Base-by-base conservation (phyloP, 129 eudicot species). In the Gnaphalium uliginosum region DNA sequence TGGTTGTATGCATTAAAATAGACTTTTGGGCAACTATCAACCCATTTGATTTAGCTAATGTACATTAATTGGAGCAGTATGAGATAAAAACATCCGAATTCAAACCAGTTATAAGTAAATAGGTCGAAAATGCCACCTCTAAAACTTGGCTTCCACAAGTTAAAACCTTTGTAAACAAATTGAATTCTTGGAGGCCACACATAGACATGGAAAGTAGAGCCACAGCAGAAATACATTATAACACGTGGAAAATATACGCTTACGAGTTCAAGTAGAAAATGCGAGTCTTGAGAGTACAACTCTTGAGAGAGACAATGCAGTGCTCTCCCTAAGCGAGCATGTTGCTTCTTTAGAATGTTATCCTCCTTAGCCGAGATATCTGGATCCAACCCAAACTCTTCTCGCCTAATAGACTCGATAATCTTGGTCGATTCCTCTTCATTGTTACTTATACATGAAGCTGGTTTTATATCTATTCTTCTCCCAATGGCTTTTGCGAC, bases 321-420 rank as follows among this genome's bases (percentile, higher is more conserved):
- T 66, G 98, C 98, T 83, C 98, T 86, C 48, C 98, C 98, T 69
- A 93, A 77, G 14, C 98, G 92, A 77, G 96, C 95, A 83, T 91
- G 93, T 80, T 94, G 99, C 81, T 94, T 94, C 87, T 83, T 85
- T 78, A 94, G 77, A 73, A 94, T 81, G 74, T 51, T 69, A 76
- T 80, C 89, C 60, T 91, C 97, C 21, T 66, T 21, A 41, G 73
- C 87, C 18, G 92, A 79, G 15, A 87, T 76, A 80, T 78, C 65
- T 48, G 90, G 82, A 83, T 88, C 93, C 51, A 94, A 81, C 75
- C 99, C 99, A 78, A 94, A 94, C 83, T 94, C 99, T 77, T 94
- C 97, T 39, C 86, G 81, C 85, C 96, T 84, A 78, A 94, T 91
- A 71, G 92, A 76, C 84, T 91, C 96, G 72, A 94, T 77, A 74